A percentile compares a stretch with the other conserved stretches of the same genome.
Conservation (phyloP, 345 rosid species). For the Aegle marmelos region DNA sequence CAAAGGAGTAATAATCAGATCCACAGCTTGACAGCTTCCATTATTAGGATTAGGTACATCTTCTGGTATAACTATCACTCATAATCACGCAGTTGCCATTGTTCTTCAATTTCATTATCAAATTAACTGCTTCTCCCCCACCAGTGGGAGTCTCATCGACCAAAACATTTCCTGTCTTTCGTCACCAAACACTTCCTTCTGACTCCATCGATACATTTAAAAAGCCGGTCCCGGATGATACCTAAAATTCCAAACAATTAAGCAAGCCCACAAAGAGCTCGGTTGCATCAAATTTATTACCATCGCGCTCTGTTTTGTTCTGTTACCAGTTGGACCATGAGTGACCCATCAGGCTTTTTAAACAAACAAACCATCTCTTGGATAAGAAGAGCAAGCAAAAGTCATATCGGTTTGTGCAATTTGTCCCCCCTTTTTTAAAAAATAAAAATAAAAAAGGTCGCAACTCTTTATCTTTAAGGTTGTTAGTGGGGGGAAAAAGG, state of each 20-base stretch:
- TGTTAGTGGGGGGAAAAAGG: not conserved
- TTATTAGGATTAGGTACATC: slow-evolving; percentile 3
- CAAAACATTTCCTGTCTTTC: not conserved
- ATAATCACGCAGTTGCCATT: not conserved
- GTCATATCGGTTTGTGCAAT: not conserved
- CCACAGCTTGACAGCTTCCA: slow-evolving; percentile 10
- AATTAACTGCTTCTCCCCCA: not conserved
- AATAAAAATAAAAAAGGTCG: too few species aligned
- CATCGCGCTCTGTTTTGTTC: not conserved
- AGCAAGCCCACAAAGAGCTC: not conserved
- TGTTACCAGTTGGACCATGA: not conserved
- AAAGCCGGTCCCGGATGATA: not conserved
- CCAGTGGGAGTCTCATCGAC: not conserved
- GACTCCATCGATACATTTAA: not conserved
- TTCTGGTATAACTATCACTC: not conserved
- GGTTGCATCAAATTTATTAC: not conserved
- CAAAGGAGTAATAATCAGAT: not conserved
- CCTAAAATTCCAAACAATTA: not conserved
- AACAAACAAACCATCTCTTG: not conserved
- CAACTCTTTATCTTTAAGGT: not conserved
- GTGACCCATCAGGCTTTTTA: not conserved
- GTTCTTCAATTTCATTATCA: not conserved
- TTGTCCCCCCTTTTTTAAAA: not conserved
- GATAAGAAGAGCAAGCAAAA: not conserved
- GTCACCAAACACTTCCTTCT: not conserved